A percentile compares a stretch with the other conserved stretches of the same genome.
phyloP scores from a whole-genome alignment of 2,329 filamentous ascomycete species.

The Colletotrichum shisoi region DNA sequence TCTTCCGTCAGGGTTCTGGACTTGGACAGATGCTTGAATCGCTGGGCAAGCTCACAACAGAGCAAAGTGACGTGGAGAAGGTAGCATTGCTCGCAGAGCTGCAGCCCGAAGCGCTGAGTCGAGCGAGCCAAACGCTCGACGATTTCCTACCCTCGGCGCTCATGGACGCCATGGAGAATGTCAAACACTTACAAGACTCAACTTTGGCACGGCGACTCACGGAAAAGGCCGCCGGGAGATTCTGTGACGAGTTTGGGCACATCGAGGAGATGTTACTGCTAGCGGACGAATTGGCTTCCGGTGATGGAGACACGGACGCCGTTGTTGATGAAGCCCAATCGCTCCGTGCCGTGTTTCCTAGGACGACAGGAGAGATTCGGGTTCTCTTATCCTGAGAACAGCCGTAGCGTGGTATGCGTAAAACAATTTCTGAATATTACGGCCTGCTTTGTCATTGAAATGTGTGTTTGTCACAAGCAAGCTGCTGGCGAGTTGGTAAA shows the following conservation, averaged over 20 bases:
- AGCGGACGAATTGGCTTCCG: slow-evolving; percentile 49
- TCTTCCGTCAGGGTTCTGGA: slow-evolving; percentile 78
- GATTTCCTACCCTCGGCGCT: slow-evolving; percentile 91
- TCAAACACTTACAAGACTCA: slow-evolving; percentile 77
- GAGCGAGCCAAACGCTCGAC: slow-evolving; percentile 79
- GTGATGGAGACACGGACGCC: slow-evolving; percentile 42
- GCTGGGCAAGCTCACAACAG: slow-evolving; percentile 53
- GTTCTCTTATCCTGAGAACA: slow-evolving; percentile 62
- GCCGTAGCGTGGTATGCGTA: not conserved
- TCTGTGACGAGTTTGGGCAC: slow-evolving; percentile 82
- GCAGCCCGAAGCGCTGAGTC: slow-evolving; percentile 66
- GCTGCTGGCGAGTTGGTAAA: not conserved
- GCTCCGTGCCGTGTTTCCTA: slow-evolving; percentile 61
- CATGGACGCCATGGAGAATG: slow-evolving; percentile 86
- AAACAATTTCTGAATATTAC: not conserved
- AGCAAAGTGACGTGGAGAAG: slow-evolving; percentile 56
- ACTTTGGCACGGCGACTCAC: slow-evolving; percentile 77
- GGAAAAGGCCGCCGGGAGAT: slow-evolving; percentile 81
- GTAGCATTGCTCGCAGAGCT: slow-evolving; percentile 55
- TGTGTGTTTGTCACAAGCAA: not conserved
- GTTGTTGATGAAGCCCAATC: slow-evolving; percentile 45
- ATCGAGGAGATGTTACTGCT: slow-evolving; percentile 60
- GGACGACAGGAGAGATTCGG: slow-evolving; percentile 67
- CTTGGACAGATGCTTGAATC: slow-evolving; percentile 69
- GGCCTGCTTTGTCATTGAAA: not conserved